Base-by-base conservation (phyloP, 805 yeast species). In the Blastobotrys chiropterorum region DNA sequence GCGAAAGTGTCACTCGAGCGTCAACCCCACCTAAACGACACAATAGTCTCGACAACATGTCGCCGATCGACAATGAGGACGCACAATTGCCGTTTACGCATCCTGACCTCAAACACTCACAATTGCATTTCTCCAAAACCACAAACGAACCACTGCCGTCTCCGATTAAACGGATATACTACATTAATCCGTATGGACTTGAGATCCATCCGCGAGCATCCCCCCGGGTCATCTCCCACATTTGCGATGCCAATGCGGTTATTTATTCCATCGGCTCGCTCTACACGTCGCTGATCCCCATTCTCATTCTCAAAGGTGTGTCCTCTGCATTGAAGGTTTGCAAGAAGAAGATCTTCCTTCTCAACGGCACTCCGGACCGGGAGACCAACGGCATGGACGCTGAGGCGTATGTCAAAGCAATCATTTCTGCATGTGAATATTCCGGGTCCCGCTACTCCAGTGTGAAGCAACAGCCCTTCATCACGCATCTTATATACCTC, bases 201-300 rank as follows among this genome's bases (percentile, higher is more conserved):
- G 97, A 90, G 63, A 83, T 86, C 21, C 79, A 81, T 56, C 96
- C 97, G 2, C 66, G 72, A 31, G 90, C 92, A 1, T 83, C 83
- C 57, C 67, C 80, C 2, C 70, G 86, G 46, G 90, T 84, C 0
- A 63, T 80, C 1, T 66, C 77, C 1, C 72, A 77, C 20, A 63
- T 89, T 2, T 61, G 72, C 17, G 62, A 70, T 2, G 43, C 58
- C 7, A 77, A 82, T 38, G 72, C 78, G 13, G 69, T 90, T 0
- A 71, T 90, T 0, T 87, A 82, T 62, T 86, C 95, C 0, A 86
- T 90, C 51, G 97, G 98, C 1, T 86, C 95, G 1, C 71, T 90
- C 38, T 86, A 86, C 84, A 90, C 98, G 0, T 86, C 96, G 48
- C 80, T 86, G 4, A 69, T 89, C 2, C 97, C 98, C 0, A 82